phyloP scores from a whole-genome alignment of 2,329 filamentous ascomycete genomes.

The Colletotrichum viniferum region DNA sequence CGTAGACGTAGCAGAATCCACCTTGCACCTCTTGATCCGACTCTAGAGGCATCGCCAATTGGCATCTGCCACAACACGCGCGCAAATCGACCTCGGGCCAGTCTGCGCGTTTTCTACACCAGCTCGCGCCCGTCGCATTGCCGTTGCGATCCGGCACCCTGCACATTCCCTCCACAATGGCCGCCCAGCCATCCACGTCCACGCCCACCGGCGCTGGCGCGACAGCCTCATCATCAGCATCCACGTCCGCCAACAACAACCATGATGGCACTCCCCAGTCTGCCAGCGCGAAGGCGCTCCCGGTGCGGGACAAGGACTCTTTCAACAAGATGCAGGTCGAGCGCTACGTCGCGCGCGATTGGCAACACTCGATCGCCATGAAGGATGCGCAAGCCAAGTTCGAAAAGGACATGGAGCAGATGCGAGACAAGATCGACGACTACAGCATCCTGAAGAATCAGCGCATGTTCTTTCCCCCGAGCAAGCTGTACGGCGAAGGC shows the following conservation, averaged over 20 bases:
- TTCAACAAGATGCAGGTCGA: constrained; percentile 59
- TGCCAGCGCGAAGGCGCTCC: constrained; percentile 29
- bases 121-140: constrained; percentile 30
- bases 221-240: constrained; percentile 35
- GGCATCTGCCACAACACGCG: constrained; percentile 19
- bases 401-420: constrained; percentile 63
- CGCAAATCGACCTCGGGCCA: background rate
- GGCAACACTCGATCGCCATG: constrained; percentile 57
- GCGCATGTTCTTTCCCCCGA: constrained; percentile 59
- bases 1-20: constrained; percentile 17
- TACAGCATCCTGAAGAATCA: constrained; percentile 66
- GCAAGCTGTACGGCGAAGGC: constrained; percentile 70
- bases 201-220: constrained; percentile 28
- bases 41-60: constrained; percentile 17
- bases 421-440: constrained; percentile 71
- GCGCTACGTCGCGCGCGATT: constrained; percentile 58
- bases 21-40: constrained; percentile 9
- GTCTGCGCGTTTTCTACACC: background rate
- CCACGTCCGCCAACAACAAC: constrained; percentile 29
- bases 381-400: constrained; percentile 56
- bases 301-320: constrained; percentile 59
- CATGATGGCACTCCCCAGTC: constrained; percentile 16
- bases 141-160: constrained; percentile 41
- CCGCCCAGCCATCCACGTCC: constrained; percentile 43
- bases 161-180: constrained; percentile 42